Evolutionary conservation across 352 stramenopile species (phyloP).

Genomic region (Phytophthora cactorum): DNA sequence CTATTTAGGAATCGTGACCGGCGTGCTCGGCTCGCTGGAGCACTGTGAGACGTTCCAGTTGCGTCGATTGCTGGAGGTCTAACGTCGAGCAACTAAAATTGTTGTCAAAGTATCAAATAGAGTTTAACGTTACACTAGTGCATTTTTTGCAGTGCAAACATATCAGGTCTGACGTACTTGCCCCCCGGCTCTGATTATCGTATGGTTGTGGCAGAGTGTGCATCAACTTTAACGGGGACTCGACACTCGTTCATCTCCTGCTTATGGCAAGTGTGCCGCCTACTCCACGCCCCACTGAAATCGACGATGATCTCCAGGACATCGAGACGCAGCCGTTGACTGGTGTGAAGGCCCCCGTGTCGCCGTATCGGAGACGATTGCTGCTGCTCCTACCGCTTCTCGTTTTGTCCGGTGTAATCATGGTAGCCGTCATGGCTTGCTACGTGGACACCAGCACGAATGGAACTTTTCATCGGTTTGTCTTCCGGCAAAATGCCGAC

Average conservation of each 20-base stretch:
- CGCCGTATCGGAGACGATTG: slow-evolving; percentile 14
- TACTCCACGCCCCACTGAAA: slow-evolving; percentile 13
- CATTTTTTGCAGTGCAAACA: not conserved
- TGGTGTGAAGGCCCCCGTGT: slow-evolving; percentile 5
- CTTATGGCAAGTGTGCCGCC: slow-evolving; percentile 18
- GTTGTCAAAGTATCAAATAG: slow-evolving; percentile 10
- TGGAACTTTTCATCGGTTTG: slow-evolving; percentile 6
- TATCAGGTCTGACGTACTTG: slow-evolving; percentile 9
- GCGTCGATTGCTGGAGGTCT: slow-evolving; percentile 16
- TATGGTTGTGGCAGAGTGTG: slow-evolving; percentile 20
- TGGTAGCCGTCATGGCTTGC: slow-evolving; percentile 17
- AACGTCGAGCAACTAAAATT: not conserved
- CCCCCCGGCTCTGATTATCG: slow-evolving; percentile 11
- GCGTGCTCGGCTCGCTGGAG: slow-evolving; percentile 24
- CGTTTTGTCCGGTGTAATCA: slow-evolving; percentile 17
- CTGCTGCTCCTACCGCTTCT: slow-evolving; percentile 17
- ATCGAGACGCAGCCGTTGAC: slow-evolving; percentile 24
- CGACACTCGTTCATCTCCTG: too few species aligned
- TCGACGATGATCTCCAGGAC: slow-evolving; percentile 15
- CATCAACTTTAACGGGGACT: not conserved
- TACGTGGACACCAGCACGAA: slow-evolving; percentile 27
- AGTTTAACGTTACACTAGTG: not conserved
- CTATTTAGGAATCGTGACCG: slow-evolving; percentile 34
- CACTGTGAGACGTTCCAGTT: slow-evolving; percentile 29
- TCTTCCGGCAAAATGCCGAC: slow-evolving; percentile 16